These are phyloP conservation scores for Monosporascus sp. DNA, from an alignment of 2,329 filamentous ascomycete species.

Conservation along the genomic window DNA sequence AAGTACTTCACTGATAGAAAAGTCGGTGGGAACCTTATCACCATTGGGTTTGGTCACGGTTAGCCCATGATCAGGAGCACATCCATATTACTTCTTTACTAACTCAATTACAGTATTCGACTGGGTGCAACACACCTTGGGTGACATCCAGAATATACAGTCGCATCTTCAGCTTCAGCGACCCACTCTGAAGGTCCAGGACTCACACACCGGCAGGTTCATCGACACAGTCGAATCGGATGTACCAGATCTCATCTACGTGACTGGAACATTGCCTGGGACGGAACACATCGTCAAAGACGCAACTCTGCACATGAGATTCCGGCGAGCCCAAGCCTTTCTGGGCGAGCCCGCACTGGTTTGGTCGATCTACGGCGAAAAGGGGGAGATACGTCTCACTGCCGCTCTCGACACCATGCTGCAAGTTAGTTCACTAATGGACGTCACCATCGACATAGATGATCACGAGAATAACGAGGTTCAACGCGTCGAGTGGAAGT, in stretches of 20 bases:
- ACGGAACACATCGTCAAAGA: slow-evolving; percentile 17
- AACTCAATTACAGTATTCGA: slow-evolving; percentile 29
- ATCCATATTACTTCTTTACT: too few species aligned
- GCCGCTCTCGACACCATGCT: slow-evolving; percentile 15
- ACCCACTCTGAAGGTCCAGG: slow-evolving; percentile 32
- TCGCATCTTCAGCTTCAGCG: slow-evolving; percentile 39
- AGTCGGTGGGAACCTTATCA: slow-evolving; percentile 40
- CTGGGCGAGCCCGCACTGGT: slow-evolving; percentile 36
- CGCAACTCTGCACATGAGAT: slow-evolving; percentile 35
- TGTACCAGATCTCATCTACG: slow-evolving; percentile 7
- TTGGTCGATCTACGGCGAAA: slow-evolving; percentile 46
- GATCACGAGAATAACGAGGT: slow-evolving; percentile 40
- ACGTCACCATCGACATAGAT: slow-evolving; percentile 43
- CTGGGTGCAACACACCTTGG: slow-evolving; percentile 36
- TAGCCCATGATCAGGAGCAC: neutral
- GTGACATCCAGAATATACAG: slow-evolving; percentile 33
- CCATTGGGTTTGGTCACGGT: slow-evolving; percentile 8
- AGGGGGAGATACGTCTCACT: slow-evolving; percentile 40
- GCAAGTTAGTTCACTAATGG: slow-evolving; percentile 19
- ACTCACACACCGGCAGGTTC: slow-evolving; percentile 25
- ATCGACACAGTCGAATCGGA: slow-evolving; percentile 26
- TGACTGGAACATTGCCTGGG: slow-evolving; percentile 25
- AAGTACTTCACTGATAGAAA: slow-evolving; percentile 43
- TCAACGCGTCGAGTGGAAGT: slow-evolving; percentile 36
- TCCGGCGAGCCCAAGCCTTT: slow-evolving; percentile 43